Conservation (phyloP, 1,284 basidiomycete species). For the Fistulinella staudtii region DNA sequence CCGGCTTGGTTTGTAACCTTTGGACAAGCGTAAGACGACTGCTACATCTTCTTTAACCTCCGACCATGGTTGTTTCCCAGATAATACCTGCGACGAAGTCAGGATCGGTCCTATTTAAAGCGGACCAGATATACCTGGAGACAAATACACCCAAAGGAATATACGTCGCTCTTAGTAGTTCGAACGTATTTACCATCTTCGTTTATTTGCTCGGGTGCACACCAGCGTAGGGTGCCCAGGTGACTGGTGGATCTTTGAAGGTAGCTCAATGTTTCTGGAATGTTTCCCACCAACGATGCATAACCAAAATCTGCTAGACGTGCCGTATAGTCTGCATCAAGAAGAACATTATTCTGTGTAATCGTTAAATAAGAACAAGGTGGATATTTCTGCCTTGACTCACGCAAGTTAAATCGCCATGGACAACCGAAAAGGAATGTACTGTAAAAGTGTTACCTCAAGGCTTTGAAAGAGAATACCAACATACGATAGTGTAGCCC, state of each 20-base stretch:
- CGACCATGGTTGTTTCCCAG: constrained; percentile 10
- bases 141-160: constrained; percentile 13
- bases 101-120: not conserved
- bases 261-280: constrained; percentile 5
- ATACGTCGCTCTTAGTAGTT: constrained; percentile 10
- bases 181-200: not conserved
- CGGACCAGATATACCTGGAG: constrained; percentile 1
- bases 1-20: constrained; percentile 4
- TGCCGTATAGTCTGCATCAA: constrained; percentile 9
- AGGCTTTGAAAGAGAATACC: not conserved
- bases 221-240: constrained; percentile 12
- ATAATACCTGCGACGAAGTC: constrained; percentile 5
- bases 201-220: constrained; percentile 5
- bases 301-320: constrained; percentile 5
- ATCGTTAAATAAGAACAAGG: not conserved
- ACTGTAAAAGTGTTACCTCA: not conserved
- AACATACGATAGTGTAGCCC: constrained; percentile 5
- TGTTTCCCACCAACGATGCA: constrained; percentile 2
- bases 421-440: constrained; percentile 6
- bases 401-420: constrained; percentile 6
- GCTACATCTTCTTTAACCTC: not conserved
- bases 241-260: constrained; percentile 8
- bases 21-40: not conserved
- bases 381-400: not conserved
- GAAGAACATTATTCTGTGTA: constrained; percentile 13